Evolutionary conservation across 2,329 filamentous ascomycete species (phyloP), one percentile per base, ranked within the genome.

Genomic region (Claviceps sp.): DNA sequence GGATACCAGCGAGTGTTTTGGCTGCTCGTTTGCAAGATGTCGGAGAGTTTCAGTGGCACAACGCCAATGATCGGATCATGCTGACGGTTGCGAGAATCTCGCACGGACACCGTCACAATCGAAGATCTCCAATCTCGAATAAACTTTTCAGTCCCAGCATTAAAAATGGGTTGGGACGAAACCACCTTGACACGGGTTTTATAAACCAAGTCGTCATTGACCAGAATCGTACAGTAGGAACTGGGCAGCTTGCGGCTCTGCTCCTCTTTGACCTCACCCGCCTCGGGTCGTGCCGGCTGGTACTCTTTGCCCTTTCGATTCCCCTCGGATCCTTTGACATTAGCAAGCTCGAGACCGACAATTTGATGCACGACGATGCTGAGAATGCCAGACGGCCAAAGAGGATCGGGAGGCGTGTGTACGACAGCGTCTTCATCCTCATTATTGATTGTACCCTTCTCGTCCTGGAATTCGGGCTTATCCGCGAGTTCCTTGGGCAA

Each of bases 11-110:
- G 76, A 2, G 89, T 94, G 51, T 84, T 72, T 65, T 97, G 88
- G 45, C 88, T 95, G 58, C 82, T 85, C 0, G 85, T 94, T 60
- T 91, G 82, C 22, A 98, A 73, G n/a, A 96, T 77, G 48, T 96
- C 88, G 0, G 87, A 86, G 0, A 97, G 68, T 65, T 89, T 93
- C 54, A 98, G 72, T 1, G 90, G 88, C 1, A 97, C 86, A 4
- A 97, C 86, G 42, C 93, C 93, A 37, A 97, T 80, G 55, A 98
- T 88, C 0, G 93, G 91, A 58, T 97, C 93, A 60, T 97, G 91
- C 68, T 98, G 84, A 51, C 91, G 79, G 66, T 96, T 87, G 37
- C 91, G 82, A 11, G 86, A 82, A 64, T 97, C 91, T 26, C 93
- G 85, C 16, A 96, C 89, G 1, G 88, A 86, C 48, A 97, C 76